These are phyloP conservation scores for Berberis thunbergii DNA, from an alignment of 164 flowering plant species.

Conservation along the genomic window DNA sequence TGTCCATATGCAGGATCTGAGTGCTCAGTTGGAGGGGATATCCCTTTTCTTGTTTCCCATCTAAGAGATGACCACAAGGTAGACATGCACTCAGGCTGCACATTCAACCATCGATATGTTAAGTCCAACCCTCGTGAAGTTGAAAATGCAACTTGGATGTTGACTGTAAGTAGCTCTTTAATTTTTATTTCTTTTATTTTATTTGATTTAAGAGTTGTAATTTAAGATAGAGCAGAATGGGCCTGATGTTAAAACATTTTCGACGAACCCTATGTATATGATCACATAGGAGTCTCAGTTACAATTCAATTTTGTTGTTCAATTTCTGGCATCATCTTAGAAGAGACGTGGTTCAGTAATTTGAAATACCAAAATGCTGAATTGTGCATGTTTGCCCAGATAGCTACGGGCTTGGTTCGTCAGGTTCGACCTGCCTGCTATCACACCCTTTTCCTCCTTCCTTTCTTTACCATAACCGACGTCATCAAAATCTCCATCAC, in stretches of 20 bases:
- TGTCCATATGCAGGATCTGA: constrained; percentile 16
- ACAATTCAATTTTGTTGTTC: not conserved
- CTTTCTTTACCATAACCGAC: too few relatives aligned
- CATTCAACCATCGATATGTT: too few relatives aligned
- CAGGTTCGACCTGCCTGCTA: not conserved
- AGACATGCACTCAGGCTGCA: too few relatives aligned
- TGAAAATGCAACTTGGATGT: constrained; percentile 16
- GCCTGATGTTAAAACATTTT: not conserved
- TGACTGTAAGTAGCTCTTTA: not conserved
- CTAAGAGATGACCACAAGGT: too few relatives aligned
- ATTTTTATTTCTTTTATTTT: not conserved
- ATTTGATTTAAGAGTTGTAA: not conserved
- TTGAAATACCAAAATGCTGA: not conserved
- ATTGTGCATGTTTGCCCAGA: not conserved
- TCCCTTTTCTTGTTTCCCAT: too few relatives aligned
- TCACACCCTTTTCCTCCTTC: too few relatives aligned
- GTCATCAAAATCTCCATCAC: too few relatives aligned
- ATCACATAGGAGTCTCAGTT: not conserved
- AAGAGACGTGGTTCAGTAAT: not conserved
- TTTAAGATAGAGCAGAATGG: not conserved
- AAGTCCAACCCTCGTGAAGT: too few relatives aligned
- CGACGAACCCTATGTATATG: not conserved
- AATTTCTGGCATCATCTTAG: not conserved
- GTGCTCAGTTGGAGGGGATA: too few relatives aligned
- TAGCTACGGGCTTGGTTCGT: not conserved